Evolutionary conservation across 495 filamentous ascomycete genomes (phyloP).

Genomic region (Articulospora tetracladia): DNA sequence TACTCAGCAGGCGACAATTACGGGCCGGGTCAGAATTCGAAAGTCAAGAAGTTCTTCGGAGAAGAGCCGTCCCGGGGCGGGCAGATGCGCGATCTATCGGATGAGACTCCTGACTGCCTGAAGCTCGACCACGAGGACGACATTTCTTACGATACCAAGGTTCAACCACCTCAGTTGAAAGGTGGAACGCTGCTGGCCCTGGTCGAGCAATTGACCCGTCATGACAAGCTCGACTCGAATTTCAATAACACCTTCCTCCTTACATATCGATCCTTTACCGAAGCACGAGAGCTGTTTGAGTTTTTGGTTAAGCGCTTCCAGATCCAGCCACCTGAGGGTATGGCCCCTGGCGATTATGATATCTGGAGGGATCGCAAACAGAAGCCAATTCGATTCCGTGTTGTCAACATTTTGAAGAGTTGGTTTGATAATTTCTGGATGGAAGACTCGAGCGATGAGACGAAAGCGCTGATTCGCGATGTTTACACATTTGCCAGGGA

Average conservation of each 20-base stretch:
- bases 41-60: slow-evolving; percentile 85
- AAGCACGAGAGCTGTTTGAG: slow-evolving; percentile 86
- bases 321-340: slow-evolving; percentile 85
- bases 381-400: slow-evolving; percentile 88
- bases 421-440: slow-evolving; percentile 99
- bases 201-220: slow-evolving; percentile 94
- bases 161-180: slow-evolving; percentile 65
- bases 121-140: slow-evolving; percentile 88
- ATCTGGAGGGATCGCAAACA: slow-evolving; percentile 92
- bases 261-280: slow-evolving; percentile 93
- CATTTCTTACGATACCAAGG: slow-evolving; percentile 82
- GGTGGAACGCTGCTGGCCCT: slow-evolving; percentile 85
- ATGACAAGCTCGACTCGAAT: slow-evolving; percentile 90
- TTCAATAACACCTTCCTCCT: slow-evolving; percentile 98
- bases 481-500: slow-evolving; percentile 90
- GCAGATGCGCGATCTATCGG: slow-evolving; percentile 33
- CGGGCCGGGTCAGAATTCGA: slow-evolving; percentile 66
- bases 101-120: slow-evolving; percentile 79
- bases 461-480: slow-evolving; percentile 77
- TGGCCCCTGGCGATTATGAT: slow-evolving; percentile 72
- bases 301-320: slow-evolving; percentile 86
- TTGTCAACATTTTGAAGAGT: slow-evolving; percentile 95
- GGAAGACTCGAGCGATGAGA: slow-evolving; percentile 82
- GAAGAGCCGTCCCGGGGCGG: slow-evolving; percentile 56
- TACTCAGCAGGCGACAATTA: slow-evolving; percentile 65